Conservation (phyloP, 495 filamentous ascomycete genomes). For the Daldinia bambusicola region DNA sequence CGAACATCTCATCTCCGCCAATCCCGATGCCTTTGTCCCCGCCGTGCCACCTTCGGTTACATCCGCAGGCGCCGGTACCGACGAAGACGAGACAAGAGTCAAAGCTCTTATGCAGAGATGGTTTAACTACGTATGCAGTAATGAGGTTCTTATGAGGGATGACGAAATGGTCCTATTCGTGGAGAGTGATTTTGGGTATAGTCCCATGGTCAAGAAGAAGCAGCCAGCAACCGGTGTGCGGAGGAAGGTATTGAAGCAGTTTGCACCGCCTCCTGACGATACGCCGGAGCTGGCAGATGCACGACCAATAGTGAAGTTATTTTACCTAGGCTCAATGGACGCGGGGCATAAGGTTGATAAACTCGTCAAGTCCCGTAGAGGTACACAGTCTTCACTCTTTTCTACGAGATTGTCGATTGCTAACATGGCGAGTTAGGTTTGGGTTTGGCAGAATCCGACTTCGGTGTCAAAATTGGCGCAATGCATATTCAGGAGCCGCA, state of each 20-base stretch:
- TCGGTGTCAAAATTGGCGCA: conserved; percentile 84
- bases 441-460: conserved; percentile 91
- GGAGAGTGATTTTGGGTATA: conserved; percentile 98
- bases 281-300: conserved; percentile 93
- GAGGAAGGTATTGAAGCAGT: conserved; percentile 96
- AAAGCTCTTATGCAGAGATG: conserved; percentile 91
- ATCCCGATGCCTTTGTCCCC: conserved; percentile 98
- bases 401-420: conserved; percentile 11
- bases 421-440: conserved; percentile 67
- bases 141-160: conserved; percentile 92
- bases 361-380: conserved; percentile 89
- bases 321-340: conserved; percentile 96
- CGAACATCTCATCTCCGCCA: conserved; percentile 92
- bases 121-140: conserved; percentile 91
- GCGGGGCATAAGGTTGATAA: conserved; percentile 93
- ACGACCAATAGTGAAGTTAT: conserved; percentile 90
- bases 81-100: conserved; percentile 92
- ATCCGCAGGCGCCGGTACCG: conserved; percentile 93
- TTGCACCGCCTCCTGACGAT: conserved; percentile 96
- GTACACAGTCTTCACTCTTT: conserved; percentile 60
- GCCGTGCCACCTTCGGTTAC: conserved; percentile 91
- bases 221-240: conserved; percentile 97
- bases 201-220: conserved; percentile 92
- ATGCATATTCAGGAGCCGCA: conserved; percentile 93
- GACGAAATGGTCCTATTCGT: conserved; percentile 98